Percentiles rank a stretch among this genome's conserved stretches.
Evolutionary conservation across 805 yeast species (phyloP).

Genomic region (Wickerhamiella spandovensis): DNA sequence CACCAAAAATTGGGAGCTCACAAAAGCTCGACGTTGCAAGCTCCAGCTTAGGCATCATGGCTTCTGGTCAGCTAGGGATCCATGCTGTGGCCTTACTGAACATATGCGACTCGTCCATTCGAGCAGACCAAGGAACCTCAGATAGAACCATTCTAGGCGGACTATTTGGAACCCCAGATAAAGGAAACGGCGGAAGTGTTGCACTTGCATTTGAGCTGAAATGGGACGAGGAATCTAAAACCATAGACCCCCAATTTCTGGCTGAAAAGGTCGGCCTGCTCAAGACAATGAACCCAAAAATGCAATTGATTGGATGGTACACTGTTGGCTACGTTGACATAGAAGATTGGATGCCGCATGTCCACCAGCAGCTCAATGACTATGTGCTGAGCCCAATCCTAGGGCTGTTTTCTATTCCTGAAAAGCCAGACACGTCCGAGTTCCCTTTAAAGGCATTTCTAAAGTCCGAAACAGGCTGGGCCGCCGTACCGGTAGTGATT

Average conservation of each 20-base stretch:
- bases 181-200: slow-evolving; percentile 10
- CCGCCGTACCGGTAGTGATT: slow-evolving; percentile 14
- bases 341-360: slow-evolving; percentile 6
- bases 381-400: neutral
- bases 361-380: slow-evolving; percentile 12
- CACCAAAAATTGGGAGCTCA: too few relatives aligned
- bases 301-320: slow-evolving; percentile 26
- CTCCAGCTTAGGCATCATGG: neutral
- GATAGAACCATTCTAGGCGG: slow-evolving; percentile 21
- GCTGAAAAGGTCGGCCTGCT: slow-evolving; percentile 18
- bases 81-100: slow-evolving; percentile 27
- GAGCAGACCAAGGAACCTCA: slow-evolving; percentile 11
- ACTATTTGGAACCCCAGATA: slow-evolving; percentile 22
- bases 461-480: slow-evolving; percentile 9
- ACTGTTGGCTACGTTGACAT: slow-evolving; percentile 9
- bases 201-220: slow-evolving; percentile 18
- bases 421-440: neutral
- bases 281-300: slow-evolving; percentile 17
- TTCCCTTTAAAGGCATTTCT: slow-evolving; percentile 2
- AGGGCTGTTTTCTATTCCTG: neutral
- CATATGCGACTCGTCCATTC: slow-evolving; percentile 24
- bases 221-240: slow-evolving; percentile 1
- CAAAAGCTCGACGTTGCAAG: too few relatives aligned
- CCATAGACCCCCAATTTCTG: slow-evolving; percentile 18
- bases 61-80: slow-evolving; percentile 3